phyloP scores from a whole-genome alignment of 2,329 filamentous ascomycete species.

The Aspergillus fumigatiaffinis region DNA sequence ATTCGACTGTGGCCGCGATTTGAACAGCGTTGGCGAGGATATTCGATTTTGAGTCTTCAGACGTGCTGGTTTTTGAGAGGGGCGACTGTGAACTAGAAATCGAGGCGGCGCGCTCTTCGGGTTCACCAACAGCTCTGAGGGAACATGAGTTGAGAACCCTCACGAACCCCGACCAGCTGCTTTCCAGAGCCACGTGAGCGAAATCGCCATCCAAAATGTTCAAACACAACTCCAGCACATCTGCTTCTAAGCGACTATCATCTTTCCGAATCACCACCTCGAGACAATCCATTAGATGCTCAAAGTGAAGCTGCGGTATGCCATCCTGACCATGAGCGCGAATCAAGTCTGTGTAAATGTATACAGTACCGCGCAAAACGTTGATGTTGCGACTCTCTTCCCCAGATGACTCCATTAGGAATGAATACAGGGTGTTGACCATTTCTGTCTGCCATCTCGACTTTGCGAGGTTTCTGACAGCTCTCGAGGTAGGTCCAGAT shows the following conservation, averaged over 20 bases:
- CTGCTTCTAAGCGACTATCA: slow-evolving; percentile 37
- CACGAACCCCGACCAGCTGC: slow-evolving; percentile 32
- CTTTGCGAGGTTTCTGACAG: slow-evolving; percentile 40
- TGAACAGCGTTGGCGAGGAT: slow-evolving; percentile 37
- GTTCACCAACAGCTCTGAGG: slow-evolving; percentile 28
- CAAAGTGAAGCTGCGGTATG: slow-evolving; percentile 37
- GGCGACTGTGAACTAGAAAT: slow-evolving; percentile 21
- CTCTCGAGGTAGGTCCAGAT: slow-evolving; percentile 40
- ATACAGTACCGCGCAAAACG: slow-evolving; percentile 38
- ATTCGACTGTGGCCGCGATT: slow-evolving; percentile 34
- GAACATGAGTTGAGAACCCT: slow-evolving; percentile 34
- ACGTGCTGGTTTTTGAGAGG: slow-evolving; percentile 21
- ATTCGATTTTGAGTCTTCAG: slow-evolving; percentile 34
- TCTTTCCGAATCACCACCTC: slow-evolving; percentile 31
- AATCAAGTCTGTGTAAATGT: slow-evolving; percentile 40
- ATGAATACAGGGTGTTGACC: slow-evolving; percentile 34
- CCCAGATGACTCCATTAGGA: slow-evolving; percentile 31
- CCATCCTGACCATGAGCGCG: slow-evolving; percentile 37
- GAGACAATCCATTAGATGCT: slow-evolving; percentile 34
- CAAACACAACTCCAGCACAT: slow-evolving; percentile 39
- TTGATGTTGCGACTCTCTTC: slow-evolving; percentile 37
- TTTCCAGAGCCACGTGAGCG: slow-evolving; percentile 25
- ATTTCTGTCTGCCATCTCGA: slow-evolving; percentile 37
- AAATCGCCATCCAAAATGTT: slow-evolving; percentile 39
- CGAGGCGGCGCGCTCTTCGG: slow-evolving; percentile 16